Evolutionary conservation across 1,284 basidiomycete genomes (phyloP), one percentile per base, ranked within the genome.

Genomic region (Cutaneotrichosporon cavernicola): DNA sequence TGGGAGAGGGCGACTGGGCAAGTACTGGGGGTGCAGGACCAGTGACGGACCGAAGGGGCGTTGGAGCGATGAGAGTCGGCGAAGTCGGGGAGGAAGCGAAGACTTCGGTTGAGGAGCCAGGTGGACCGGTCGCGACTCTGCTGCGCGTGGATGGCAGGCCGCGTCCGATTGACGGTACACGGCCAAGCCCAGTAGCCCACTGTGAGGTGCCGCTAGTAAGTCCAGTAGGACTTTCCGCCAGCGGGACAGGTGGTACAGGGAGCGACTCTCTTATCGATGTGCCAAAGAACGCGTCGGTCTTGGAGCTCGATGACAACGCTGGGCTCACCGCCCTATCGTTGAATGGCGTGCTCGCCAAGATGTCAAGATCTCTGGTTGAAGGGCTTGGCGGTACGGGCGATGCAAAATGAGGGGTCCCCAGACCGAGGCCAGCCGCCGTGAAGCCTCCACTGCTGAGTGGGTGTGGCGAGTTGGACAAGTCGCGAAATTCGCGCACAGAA

Each of bases 221-320:
- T 5, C 51, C 13, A 21, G 6, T 51, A 10, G 22, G 21, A 36
- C 32, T n/a, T 14, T 40, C 34, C 6, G 46, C 58, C 53, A 36
- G 57, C 36, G 16, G 56, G 31, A 30, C 69, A 1, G 75, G 76
- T 0, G 76, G 76, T 16, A 69, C 58, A 13, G 76, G 76, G n/a
- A 78, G 61, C 9, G 62, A 56, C 56, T 70, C 66, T 11, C 56
- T 56, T 26, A 58, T 51, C 36, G 64, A 62, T 8, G 65, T 52
- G 2, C 72, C 65, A 62, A 79, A 79, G 69, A 79, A 79, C 2
- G 75, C 60, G 50, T 79, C 77, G 8, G 74, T 80, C 60, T 73
- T 75, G 13, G 74, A 76, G 38, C 69, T 64, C 13, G 73, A 72
- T 8, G 22, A 49, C 5, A 61, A 52, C 3, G 77, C 69, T 1